phyloP scores from a whole-genome alignment of 1,139 yeast species.

The Scheffersomyces cryptocercus region DNA sequence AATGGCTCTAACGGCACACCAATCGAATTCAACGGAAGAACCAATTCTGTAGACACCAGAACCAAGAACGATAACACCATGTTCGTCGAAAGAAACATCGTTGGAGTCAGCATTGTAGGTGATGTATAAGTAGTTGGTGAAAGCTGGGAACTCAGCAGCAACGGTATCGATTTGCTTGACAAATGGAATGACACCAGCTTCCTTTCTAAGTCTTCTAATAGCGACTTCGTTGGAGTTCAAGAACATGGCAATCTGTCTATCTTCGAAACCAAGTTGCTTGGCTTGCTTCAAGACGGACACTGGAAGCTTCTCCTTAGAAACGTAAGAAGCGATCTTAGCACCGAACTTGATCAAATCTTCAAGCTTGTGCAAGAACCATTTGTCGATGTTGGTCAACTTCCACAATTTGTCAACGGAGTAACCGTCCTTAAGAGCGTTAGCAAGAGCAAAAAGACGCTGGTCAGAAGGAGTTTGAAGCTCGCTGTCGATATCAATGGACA shows the following conservation, averaged over 20 bases:
- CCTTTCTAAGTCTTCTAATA: slow-evolving; percentile 86
- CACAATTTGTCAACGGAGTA: slow-evolving; percentile 92
- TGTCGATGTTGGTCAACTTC: slow-evolving; percentile 90
- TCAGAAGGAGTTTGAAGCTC: slow-evolving; percentile 96
- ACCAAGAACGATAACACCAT: slow-evolving; percentile 88
- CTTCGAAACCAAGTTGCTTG: slow-evolving; percentile 96
- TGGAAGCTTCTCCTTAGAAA: slow-evolving; percentile 63
- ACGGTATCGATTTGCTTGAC: slow-evolving; percentile 98
- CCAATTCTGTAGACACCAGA: slow-evolving; percentile 96
- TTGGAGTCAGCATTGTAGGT: slow-evolving; percentile 93
- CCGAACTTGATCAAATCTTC: slow-evolving; percentile 72
- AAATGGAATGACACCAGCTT: slow-evolving; percentile 84
- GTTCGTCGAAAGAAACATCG: slow-evolving; percentile 81
- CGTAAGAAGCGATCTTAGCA: slow-evolving; percentile 59
- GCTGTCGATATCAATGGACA: slow-evolving; percentile 86
- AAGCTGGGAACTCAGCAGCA: slow-evolving; percentile 98
- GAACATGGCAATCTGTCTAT: slow-evolving; percentile 92
- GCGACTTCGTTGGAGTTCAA: slow-evolving; percentile 91
- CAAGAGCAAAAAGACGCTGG: slow-evolving; percentile 94
- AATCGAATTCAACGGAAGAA: slow-evolving; percentile 91
- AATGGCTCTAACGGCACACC: slow-evolving; percentile 96
- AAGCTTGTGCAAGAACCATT: slow-evolving; percentile 93
- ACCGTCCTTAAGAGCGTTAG: slow-evolving; percentile 84
- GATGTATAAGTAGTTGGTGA: slow-evolving; percentile 90
- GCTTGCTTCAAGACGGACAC: slow-evolving; percentile 71